Evolutionary conservation across 306 rosid species (phyloP), one percentile per base, ranked within the genome.

Genomic region (Corylus avellana): DNA sequence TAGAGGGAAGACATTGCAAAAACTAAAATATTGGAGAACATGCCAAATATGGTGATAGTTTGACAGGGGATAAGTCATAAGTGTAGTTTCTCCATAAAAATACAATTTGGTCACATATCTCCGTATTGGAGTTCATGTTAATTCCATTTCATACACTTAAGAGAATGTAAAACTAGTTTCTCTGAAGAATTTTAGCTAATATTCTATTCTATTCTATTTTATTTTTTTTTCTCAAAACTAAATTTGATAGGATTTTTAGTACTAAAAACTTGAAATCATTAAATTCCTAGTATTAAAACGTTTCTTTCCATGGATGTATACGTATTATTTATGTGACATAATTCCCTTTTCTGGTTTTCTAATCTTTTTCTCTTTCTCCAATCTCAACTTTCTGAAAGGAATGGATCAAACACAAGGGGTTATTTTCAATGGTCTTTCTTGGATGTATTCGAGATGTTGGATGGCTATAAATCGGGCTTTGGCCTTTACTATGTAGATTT

Each of bases 391-490:
- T 50, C 17, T 79, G 57, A 46, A 73, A 88, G 87, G 72, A 75
- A 81, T 62, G 91, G 91, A 56, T 80, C 89, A 69, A 81, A 88
- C 59, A 7, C 63, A n/a, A 85, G 61, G 49, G 87, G 91, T 10
- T 85, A 85, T 66, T 80, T 88, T 78, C 80, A 14, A 9, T 85
- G 91, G 91, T 83, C 91, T 3, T 88, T 88, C 73, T 2, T 88
- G 48, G 91, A 85, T 46, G 4, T 78, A 7, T 76, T 80, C 0
- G 87, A 85, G 80, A 51, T 88, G 47, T 8, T 88, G 51, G 84
- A 46, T 62, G 87, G 75, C 53, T 83, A 69, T 9, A 17, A 6
- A 22, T 17, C 84, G 0, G 73, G 82, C 77, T 88, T 27, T 39
- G 89, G 89, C 5, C 74, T 85, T 14, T 88, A 85, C 75, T 78